Conservation (phyloP, 2,329 filamentous ascomycete genomes). For the Arthrinium puccinioides region DNA sequence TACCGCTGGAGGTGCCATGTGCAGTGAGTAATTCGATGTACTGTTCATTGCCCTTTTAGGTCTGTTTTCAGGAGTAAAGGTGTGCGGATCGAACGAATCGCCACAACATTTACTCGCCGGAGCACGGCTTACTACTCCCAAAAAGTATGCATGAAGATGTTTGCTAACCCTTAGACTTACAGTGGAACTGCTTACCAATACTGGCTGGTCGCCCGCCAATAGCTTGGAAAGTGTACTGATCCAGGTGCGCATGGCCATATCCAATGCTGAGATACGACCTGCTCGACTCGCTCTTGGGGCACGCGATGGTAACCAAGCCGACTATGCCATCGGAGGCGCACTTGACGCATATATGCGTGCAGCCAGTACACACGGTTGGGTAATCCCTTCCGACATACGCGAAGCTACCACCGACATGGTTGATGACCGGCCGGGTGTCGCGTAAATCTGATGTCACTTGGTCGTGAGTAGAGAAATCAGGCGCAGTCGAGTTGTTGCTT, state of each 20-base stretch:
- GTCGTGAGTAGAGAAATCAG: too few relatives aligned
- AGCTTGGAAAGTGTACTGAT: constrained; percentile 74
- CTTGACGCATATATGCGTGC: constrained; percentile 66
- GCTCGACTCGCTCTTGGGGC: constrained; percentile 51
- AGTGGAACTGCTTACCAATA: constrained; percentile 78
- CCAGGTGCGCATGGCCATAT: constrained; percentile 73
- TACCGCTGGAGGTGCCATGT: constrained; percentile 74
- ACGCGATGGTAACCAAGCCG: constrained; percentile 13
- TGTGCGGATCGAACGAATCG: too few relatives aligned
- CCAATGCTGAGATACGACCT: constrained; percentile 58
- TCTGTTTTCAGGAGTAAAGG: too few relatives aligned
- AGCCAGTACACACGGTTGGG: constrained; percentile 65
- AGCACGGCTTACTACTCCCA: too few relatives aligned
- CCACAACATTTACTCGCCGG: too few relatives aligned
- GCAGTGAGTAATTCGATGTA: too few relatives aligned
- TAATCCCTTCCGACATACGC: constrained; percentile 55
- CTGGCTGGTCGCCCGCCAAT: constrained; percentile 69
- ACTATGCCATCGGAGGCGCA: constrained; percentile 66
- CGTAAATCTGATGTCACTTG: too few relatives aligned
- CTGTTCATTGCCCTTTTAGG: too few relatives aligned
- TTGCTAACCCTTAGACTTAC: too few relatives aligned
- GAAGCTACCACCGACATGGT: constrained; percentile 13
- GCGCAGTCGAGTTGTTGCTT: too few relatives aligned
- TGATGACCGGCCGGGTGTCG: not conserved
- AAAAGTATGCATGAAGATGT: too few relatives aligned